Evolutionary conservation across 768 basidiomycete species (phyloP).

Genomic region (Rhodocollybia butyracea): DNA sequence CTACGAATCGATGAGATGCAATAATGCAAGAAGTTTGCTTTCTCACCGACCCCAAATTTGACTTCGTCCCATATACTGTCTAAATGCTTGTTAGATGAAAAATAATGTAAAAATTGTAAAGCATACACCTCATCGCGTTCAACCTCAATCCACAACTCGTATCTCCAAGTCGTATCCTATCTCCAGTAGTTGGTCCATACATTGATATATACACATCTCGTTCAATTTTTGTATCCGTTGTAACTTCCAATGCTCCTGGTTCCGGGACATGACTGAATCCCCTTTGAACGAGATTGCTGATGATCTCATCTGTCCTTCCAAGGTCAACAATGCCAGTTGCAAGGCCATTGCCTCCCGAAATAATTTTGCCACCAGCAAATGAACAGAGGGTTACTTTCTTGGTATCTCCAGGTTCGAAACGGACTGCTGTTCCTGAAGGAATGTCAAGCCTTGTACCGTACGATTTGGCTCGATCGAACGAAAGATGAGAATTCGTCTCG

Average conservation of each 20-base stretch:
- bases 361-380: conserved; percentile 67
- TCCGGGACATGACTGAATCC: conserved; percentile 74
- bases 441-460: conserved; percentile 91
- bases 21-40: not conserved
- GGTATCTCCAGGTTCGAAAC: conserved; percentile 91
- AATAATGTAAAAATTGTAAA: not conserved
- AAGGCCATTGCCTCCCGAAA: conserved; percentile 81
- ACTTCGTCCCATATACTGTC: conserved; percentile 95
- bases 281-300: conserved; percentile 45
- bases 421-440: conserved; percentile 89
- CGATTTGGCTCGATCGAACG: conserved; percentile 78
- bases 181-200: conserved; percentile 94
- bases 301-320: conserved; percentile 41
- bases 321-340: conserved; percentile 54
- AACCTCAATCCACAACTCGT: conserved; percentile 90
- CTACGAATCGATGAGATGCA: conserved; percentile 32
- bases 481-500: conserved; percentile 79
- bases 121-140: conserved; percentile 73
- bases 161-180: conserved; percentile 86
- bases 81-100: conserved; percentile 22
- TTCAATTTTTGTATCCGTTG: conserved; percentile 51
- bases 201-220: conserved; percentile 83
- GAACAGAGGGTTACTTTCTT: conserved; percentile 82
- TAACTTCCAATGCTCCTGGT: conserved; percentile 53
- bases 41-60: conserved; percentile 91